Evolutionary conservation across 305 asterid genomes (phyloP).

Genomic region (Fraxinus ornus): DNA sequence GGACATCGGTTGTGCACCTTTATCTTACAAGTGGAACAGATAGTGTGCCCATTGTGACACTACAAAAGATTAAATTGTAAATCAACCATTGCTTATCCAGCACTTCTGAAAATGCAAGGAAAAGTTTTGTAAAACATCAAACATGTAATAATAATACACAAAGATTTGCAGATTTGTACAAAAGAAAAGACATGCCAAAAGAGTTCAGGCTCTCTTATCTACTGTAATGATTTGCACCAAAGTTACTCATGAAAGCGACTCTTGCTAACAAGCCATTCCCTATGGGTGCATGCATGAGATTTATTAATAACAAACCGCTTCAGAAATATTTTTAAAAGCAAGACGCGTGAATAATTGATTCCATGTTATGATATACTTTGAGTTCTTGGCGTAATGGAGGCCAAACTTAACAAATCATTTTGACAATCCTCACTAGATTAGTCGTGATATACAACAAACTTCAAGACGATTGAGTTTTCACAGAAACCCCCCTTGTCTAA

Average conservation of each 20-base stretch:
- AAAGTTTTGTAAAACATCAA: background rate
- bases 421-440: background rate
- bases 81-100: background rate
- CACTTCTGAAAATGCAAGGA: background rate
- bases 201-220: background rate
- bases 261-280: background rate
- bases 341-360: background rate
- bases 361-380: background rate
- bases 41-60: conserved; percentile 9
- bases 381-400: background rate
- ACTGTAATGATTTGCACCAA: background rate
- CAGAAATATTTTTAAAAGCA: background rate
- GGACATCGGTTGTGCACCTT: conserved; percentile 3
- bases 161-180: background rate
- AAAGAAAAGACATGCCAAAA: background rate
- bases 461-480: background rate
- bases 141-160: background rate
- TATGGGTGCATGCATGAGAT: background rate
- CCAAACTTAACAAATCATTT: background rate
- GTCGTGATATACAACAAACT: background rate
- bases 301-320: background rate
- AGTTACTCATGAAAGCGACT: background rate
- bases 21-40: background rate
- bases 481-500: background rate
- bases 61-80: background rate